A percentile compares a stretch with the other conserved stretches of the same genome.
Conservation (phyloP, 2,329 filamentous ascomycete species). For the Elsinoe fawcettii region DNA sequence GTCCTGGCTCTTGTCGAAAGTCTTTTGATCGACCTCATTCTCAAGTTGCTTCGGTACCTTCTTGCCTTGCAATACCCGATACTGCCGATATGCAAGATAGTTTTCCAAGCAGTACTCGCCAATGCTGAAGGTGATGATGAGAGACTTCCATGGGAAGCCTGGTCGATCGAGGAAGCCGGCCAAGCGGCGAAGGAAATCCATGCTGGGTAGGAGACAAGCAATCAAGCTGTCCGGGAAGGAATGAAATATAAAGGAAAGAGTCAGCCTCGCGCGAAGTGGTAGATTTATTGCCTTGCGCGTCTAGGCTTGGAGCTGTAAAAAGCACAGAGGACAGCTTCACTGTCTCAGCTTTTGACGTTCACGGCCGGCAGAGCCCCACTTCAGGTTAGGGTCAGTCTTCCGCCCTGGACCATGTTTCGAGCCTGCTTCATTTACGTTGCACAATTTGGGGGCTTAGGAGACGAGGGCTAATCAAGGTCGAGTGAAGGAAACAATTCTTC, state of each 20-base stretch:
- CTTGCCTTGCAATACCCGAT: conserved; percentile 71
- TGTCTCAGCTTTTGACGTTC: background rate
- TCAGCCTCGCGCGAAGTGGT: background rate
- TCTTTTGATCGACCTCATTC: conserved; percentile 79
- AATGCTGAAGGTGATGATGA: conserved; percentile 89
- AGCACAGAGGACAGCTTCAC: background rate
- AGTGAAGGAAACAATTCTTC: background rate
- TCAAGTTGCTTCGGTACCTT: conserved; percentile 79
- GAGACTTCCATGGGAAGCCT: conserved; percentile 92
- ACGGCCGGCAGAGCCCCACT: conserved; percentile 1
- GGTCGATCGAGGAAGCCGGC: conserved; percentile 83
- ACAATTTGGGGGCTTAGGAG: background rate
- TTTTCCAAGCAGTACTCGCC: conserved; percentile 87
- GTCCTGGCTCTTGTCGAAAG: conserved; percentile 84
- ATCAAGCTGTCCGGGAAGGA: background rate
- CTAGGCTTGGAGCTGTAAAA: conserved; percentile 2
- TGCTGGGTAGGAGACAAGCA: conserved; percentile 18
- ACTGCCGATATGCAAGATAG: conserved; percentile 83
- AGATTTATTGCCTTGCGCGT: conserved; percentile 7
- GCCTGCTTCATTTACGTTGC: background rate
- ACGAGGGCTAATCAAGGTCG: background rate
- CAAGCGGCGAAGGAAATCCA: conserved; percentile 50
- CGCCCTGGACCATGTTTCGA: background rate
- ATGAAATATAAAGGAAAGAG: background rate
- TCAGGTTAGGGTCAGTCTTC: background rate